A percentile compares a stretch with the other conserved stretches of the same genome.
These are phyloP conservation scores for Massarina eburnea DNA, from an alignment of 2,329 filamentous ascomycete species.

Conservation along the genomic window DNA sequence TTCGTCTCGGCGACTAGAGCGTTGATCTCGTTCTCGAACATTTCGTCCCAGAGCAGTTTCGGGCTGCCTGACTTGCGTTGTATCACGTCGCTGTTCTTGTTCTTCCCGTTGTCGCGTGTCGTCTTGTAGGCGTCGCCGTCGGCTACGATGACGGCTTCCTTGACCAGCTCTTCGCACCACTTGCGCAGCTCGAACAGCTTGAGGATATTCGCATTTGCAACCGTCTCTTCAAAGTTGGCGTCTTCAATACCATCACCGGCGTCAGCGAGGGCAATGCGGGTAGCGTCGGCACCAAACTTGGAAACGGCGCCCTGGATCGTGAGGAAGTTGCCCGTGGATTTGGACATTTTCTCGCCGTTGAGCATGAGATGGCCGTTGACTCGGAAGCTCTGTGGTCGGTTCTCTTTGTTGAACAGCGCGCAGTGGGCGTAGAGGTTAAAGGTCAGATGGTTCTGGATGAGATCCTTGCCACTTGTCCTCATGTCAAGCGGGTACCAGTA, in stretches of 20 bases:
- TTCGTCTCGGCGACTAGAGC: slow-evolving; percentile 75
- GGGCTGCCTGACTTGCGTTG: slow-evolving; percentile 70
- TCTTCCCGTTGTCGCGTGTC: slow-evolving; percentile 45
- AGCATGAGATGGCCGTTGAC: slow-evolving; percentile 91
- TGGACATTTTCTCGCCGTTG: slow-evolving; percentile 98
- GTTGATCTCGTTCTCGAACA: slow-evolving; percentile 95
- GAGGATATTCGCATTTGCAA: slow-evolving; percentile 89
- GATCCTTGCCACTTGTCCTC: slow-evolving; percentile 80
- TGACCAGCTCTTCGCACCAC: slow-evolving; percentile 86
- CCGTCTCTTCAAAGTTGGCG: slow-evolving; percentile 94
- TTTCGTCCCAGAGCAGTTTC: slow-evolving; percentile 76
- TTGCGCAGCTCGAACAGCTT: slow-evolving; percentile 80
- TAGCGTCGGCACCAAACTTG: slow-evolving; percentile 94
- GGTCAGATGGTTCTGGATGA: slow-evolving; percentile 78
- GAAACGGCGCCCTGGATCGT: slow-evolving; percentile 81
- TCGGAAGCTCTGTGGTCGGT: slow-evolving; percentile 84
- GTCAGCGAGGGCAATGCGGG: slow-evolving; percentile 87
- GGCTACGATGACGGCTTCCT: slow-evolving; percentile 56
- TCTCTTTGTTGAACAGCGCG: slow-evolving; percentile 82
- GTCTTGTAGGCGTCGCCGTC: slow-evolving; percentile 47
- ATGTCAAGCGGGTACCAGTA: slow-evolving; percentile 97
- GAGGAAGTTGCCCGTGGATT: slow-evolving; percentile 96
- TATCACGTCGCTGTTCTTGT: slow-evolving; percentile 57
- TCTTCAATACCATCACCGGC: slow-evolving; percentile 93
- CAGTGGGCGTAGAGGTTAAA: slow-evolving; percentile 95